Base-by-base conservation (phyloP, 805 yeast genomes). In the Spathaspora hagerdaliae region DNA sequence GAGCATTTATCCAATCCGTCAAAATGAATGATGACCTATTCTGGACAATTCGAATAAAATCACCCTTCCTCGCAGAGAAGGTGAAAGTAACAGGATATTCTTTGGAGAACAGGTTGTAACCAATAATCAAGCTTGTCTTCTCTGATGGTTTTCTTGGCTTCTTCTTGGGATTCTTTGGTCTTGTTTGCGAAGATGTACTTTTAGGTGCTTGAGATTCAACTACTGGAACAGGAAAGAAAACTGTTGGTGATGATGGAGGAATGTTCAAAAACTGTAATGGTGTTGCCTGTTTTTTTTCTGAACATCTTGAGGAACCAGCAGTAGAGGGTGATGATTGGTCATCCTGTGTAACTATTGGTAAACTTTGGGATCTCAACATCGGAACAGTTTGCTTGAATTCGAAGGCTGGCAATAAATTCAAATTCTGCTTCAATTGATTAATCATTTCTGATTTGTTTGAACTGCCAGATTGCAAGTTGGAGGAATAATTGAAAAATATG, bases 351-450 rank as follows among this genome's bases (percentile, higher is more conserved):
- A 26, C 13, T 3, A 24, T n/a, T 5, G 39, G n/a, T 7, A 26
- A 7, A 24, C 10, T 27, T 11, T 36, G 39, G 15, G 13, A 12
- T 10, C n/a, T n/a, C 15, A 26, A 36, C 7, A 15, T 26, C 12
- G 39, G 39, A 26, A 15, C 37, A 12, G 19, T 10, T 12, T 12
- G 37, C n/a, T 31, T 32, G 13, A n/a, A 41, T 14, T 41, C 37
- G 27, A 41, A 41, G 12, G 32, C 38, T 24, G 43, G 43, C 15
- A 41, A 36, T 36, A 41, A 41, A 10, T 41, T 31, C 13, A 32
- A 41, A 27, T 41, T 41, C 11, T 31, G 36, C 13, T 41, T 41
- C 14, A 41, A 13, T 38, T 29, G 29, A 12, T 36, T 11, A 36
- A 36, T 26, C n/a, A 24, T 36, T 12, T 26, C 39, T 6, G 38